Evolutionary conservation across 257 asterid species (phyloP), one percentile per base, ranked within the genome.

Genomic region (Lycium ferocissimum): DNA sequence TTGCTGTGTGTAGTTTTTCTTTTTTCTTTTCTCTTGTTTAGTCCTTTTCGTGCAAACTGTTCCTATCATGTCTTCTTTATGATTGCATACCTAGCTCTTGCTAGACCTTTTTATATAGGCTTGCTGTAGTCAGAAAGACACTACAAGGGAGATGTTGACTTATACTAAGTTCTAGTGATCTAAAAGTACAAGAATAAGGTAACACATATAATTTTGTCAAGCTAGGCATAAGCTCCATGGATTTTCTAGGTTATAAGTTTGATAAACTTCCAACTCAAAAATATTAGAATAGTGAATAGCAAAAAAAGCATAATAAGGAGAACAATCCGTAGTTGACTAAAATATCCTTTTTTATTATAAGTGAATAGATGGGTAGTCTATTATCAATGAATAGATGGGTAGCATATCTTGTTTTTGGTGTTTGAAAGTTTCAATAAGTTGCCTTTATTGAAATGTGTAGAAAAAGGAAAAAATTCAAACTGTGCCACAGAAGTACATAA

Each of bases 391-490:
- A 40, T 38, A 40, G 79, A 17, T 0, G 35, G 54, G 79, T 45
- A 73, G 33, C 38, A 45, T 10, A 73, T 73, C 18, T 43, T 73
- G 40, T 15, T 5, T 47, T 53, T 62, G 45, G 79, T 43, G 40
- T 45, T 43, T 33, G 38, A 43, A 82, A 40, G 43, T 10, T 45
- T 35, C 33, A 20, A 38, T 38, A 2, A 80, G 35, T 56, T 76
- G 69, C 13, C 49, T 47, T 56, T 80, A 18, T 37, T 80, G 84
- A 79, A 58, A n/a, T 45, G 59, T 45, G 76, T 56, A 66, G 54
- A 22, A 38, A 22, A n/a, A 58, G 76, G 75, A 58, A 69, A 66
- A 82, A 62, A 35, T 82, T 73, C 38, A 73, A 65, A 73, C 38
- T 73, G 38, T 54, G 47, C 11, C 40, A 45, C 38, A 73, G 59